Evolutionary conservation across 805 yeast species (phyloP).

Genomic region (Candida ulmi): DNA sequence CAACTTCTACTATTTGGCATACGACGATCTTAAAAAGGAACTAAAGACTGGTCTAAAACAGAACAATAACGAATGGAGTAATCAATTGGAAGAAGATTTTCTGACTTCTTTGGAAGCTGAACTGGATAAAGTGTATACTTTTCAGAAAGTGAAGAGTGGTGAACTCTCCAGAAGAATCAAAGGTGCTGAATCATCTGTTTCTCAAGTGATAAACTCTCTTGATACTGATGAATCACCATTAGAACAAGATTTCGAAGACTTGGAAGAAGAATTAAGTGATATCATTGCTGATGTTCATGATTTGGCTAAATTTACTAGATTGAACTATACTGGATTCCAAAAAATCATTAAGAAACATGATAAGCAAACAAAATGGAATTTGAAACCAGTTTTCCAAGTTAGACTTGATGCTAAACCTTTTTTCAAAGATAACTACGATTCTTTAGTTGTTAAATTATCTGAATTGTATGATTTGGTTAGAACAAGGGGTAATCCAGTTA

Average conservation of each 20-base stretch:
- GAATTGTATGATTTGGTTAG: conserved; percentile 87
- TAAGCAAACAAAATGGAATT: conserved; percentile 71
- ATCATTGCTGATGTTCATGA: conserved; percentile 97
- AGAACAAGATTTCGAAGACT: conserved; percentile 65
- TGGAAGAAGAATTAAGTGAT: conserved; percentile 75
- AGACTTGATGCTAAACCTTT: conserved; percentile 92
- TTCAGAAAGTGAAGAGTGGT: conserved; percentile 80
- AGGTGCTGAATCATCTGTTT: conserved; percentile 70
- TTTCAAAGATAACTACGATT: conserved; percentile 91
- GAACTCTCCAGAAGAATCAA: conserved; percentile 84
- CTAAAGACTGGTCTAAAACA: conserved; percentile 62
- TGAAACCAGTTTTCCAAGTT: conserved; percentile 90
- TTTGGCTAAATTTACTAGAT: conserved; percentile 85
- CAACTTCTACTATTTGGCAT: conserved; percentile 83
- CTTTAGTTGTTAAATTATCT: conserved; percentile 81
- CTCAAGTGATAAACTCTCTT: conserved; percentile 54
- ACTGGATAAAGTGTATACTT: conserved; percentile 87
- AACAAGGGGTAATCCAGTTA: conserved; percentile 91
- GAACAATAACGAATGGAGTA: conserved; percentile 62
- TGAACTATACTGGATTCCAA: conserved; percentile 96
- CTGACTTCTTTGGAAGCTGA: conserved; percentile 69
- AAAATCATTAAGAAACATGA: conserved; percentile 96
- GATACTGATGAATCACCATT: conserved; percentile 43
- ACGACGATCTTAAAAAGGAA: conserved; percentile 84
- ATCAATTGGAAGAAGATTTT: conserved; percentile 76